A percentile compares a stretch with the other conserved stretches of the same genome.
phyloP scores from a whole-genome alignment of 2,329 filamentous ascomycete genomes.

The Nigrograna mackinnonii region DNA sequence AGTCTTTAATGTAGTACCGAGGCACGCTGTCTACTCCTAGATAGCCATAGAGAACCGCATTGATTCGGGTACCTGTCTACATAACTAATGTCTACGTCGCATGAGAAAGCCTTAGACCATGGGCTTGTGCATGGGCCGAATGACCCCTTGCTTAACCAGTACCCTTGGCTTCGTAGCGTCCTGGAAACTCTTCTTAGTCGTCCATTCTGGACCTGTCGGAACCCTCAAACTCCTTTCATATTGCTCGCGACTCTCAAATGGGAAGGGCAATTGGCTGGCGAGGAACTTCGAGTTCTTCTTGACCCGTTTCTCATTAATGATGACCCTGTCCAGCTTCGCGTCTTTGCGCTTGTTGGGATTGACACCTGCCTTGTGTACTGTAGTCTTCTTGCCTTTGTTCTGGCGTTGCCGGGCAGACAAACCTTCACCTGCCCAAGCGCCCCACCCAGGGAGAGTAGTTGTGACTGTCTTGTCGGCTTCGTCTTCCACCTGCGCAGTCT shows the following conservation, averaged over 20 bases:
- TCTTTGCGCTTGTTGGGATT: slow-evolving; percentile 80
- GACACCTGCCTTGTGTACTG: slow-evolving; percentile 70
- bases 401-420: slow-evolving; percentile 68
- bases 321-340: slow-evolving; percentile 78
- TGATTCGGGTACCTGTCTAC: too few relatives aligned
- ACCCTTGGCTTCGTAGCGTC: slow-evolving; percentile 85
- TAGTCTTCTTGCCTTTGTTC: slow-evolving; percentile 56
- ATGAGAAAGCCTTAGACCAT: slow-evolving; percentile 44
- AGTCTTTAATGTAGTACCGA: too few relatives aligned
- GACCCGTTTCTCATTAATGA: slow-evolving; percentile 87
- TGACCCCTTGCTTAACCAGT: slow-evolving; percentile 90
- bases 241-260: slow-evolving; percentile 84
- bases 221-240: slow-evolving; percentile 87
- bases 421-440: slow-evolving; percentile 85
- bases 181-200: slow-evolving; percentile 95
- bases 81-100: too few relatives aligned
- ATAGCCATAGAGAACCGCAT: too few relatives aligned
- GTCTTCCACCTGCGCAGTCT: slow-evolving; percentile 69
- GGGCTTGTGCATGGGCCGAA: slow-evolving; percentile 85
- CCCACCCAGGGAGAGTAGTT: slow-evolving; percentile 91
- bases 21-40: too few relatives aligned
- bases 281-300: slow-evolving; percentile 93
- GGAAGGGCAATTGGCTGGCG: slow-evolving; percentile 80
- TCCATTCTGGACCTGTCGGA: slow-evolving; percentile 92
- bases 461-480: slow-evolving; percentile 84